Evolutionary conservation across 306 rosid species (phyloP).

Genomic region (Myrica gale): DNA sequence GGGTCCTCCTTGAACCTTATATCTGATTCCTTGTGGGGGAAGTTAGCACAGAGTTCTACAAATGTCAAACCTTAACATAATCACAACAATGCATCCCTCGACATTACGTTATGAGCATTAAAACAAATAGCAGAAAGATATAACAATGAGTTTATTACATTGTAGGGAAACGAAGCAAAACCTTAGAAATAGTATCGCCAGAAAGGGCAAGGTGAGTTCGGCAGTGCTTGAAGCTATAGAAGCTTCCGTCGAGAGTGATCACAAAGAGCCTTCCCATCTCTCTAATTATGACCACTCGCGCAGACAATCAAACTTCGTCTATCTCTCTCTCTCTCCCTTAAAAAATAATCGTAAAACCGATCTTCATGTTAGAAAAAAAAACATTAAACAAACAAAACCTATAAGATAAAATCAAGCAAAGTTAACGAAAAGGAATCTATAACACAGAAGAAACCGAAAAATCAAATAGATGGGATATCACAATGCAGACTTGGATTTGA

Average conservation of each 20-base stretch:
- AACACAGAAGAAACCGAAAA: background rate
- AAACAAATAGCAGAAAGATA: background rate
- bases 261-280: conserved; percentile 68
- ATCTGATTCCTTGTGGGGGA: background rate
- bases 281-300: conserved; percentile 19
- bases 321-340: background rate
- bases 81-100: background rate
- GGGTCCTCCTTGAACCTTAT: background rate
- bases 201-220: conserved; percentile 56
- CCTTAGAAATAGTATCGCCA: conserved; percentile 62
- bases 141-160: background rate
- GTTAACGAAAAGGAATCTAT: background rate
- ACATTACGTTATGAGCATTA: background rate
- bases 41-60: background rate
- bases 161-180: conserved; percentile 16
- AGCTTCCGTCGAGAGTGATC: conserved; percentile 55
- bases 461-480: background rate
- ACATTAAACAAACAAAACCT: conserved; percentile 7
- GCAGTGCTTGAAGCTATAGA: conserved; percentile 72
- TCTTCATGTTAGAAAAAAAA: background rate
- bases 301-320: conserved; percentile 11
- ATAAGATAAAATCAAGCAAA: background rate
- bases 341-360: conserved; percentile 17
- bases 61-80: background rate
- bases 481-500: background rate